Base-by-base conservation (phyloP, 352 stramenopile genomes). In the Globisporangium cylindrosporum region DNA sequence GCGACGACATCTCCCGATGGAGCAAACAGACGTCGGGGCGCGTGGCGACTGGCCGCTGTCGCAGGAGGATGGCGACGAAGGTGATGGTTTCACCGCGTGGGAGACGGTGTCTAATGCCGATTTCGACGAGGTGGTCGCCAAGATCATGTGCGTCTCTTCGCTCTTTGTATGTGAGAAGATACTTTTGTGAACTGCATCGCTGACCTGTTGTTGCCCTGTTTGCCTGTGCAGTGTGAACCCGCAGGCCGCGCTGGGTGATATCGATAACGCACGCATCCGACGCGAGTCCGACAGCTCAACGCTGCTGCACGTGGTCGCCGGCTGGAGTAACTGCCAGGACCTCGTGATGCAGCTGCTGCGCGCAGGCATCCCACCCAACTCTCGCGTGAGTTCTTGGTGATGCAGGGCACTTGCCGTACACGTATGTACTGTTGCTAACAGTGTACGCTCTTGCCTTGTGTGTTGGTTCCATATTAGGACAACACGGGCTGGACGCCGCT, bases 401-500 rank as follows among this genome's bases (percentile, higher is more conserved):
- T 49, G 41, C 41, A n/a, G 0, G 14, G 38, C 38, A 46, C 36
- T 46, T 46, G 12, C 38, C 14, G 5, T 7, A 46, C 10, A 5
- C 24, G 4, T 38, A 1, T 46, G 3, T 1, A 29, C 27, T 8
- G 18, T 24, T 12, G 20, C 20, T 59, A 49, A 27, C 6, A 32
- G 12, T 7, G 9, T 14, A 6, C 25, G 4, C 18, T 36, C 12
- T 24, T 36, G 32, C 18, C 9, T 34, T 38, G 8, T 20, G 2
- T 59, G 18, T 18, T 22, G 27, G 1, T 36, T 1, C 15, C 10
- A 18, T 38, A 3, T 4, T 46, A 78, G 59, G 79, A 89, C 63
- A 64, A 71, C 34, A 74, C 72, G 8, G 82, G 80, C 29, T 89
- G 82, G 82, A 89, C 79, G 57, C 79, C 82, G 41, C 64, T 89